Conservation (phyloP, 495 filamentous ascomycete species). For the Neurospora sp. region DNA sequence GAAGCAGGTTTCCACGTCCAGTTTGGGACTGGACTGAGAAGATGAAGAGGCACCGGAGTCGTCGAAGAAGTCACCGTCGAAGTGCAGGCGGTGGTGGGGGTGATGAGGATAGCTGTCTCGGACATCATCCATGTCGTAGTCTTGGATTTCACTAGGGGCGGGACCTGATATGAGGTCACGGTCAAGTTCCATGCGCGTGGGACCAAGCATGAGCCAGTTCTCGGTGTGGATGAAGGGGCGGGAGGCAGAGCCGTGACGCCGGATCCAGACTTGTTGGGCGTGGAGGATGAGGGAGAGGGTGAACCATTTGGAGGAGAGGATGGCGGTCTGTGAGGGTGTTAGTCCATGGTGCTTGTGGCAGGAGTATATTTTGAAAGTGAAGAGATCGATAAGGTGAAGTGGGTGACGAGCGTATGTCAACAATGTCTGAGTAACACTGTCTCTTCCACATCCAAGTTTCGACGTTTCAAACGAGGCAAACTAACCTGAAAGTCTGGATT, state of each 20-base stretch:
- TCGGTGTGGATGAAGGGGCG: not conserved
- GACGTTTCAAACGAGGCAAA: not conserved
- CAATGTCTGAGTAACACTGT: not conserved
- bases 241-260: not conserved
- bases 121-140: not conserved
- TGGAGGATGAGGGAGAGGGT: constrained; percentile 19
- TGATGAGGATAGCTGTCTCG: not conserved
- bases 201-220: not conserved
- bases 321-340: constrained; percentile 11
- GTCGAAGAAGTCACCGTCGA: not conserved
- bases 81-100: not conserved
- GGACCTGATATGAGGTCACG: not conserved
- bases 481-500: constrained; percentile 26
- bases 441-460: not conserved
- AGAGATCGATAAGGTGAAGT: not conserved
- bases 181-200: not conserved
- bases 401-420: no score
- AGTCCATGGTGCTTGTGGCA: not conserved
- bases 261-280: constrained; percentile 21
- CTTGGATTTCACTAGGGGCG: not conserved
- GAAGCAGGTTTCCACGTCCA: constrained; percentile 2
- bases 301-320: constrained; percentile 23
- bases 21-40: not conserved
- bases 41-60: not conserved
- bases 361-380: not conserved